phyloP scores from a whole-genome alignment of 352 stramenopile genomes.

The Thalassiosira sp. region DNA sequence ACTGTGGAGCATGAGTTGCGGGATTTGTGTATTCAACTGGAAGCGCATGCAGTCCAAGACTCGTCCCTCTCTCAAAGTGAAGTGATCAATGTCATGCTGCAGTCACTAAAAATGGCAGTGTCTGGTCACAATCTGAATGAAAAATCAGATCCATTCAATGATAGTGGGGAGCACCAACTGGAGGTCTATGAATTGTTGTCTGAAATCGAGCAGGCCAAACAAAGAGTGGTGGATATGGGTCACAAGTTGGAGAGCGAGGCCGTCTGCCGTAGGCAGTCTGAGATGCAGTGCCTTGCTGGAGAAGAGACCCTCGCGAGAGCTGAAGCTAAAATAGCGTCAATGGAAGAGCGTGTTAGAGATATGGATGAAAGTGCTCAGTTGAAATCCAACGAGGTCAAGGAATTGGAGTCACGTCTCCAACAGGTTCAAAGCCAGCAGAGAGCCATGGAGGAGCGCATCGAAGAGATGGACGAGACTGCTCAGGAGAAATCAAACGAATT shows the following conservation, averaged over 20 bases:
- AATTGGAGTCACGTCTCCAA: slow-evolving; percentile 7
- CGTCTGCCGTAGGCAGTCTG: slow-evolving; percentile 12
- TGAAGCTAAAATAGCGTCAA: slow-evolving; percentile 14
- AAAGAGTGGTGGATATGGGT: slow-evolving; percentile 23
- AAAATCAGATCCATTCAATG: slow-evolving; percentile 17
- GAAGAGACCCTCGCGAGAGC: slow-evolving; percentile 22
- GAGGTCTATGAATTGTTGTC: slow-evolving; percentile 33
- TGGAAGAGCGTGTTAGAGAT: slow-evolving; percentile 21
- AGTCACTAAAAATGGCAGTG: slow-evolving; percentile 15
- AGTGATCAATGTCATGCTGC: slow-evolving; percentile 25
- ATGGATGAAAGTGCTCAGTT: slow-evolving; percentile 9
- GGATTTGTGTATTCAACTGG: slow-evolving; percentile 32
- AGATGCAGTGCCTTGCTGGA: slow-evolving; percentile 23
- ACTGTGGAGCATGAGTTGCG: slow-evolving; percentile 34
- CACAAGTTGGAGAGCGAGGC: slow-evolving; percentile 26
- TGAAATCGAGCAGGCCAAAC: slow-evolving; percentile 46
- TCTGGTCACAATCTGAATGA: background rate
- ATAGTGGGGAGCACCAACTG: slow-evolving; percentile 12
- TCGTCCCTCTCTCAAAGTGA: slow-evolving; percentile 8
- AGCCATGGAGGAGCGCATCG: background rate
- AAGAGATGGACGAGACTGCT: slow-evolving; percentile 15
- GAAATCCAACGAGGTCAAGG: slow-evolving; percentile 6
- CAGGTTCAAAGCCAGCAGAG: background rate
- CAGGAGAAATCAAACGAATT: slow-evolving; percentile 8
- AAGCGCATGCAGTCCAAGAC: slow-evolving; percentile 16